Conservation (phyloP, 2,329 filamentous ascomycete genomes). For the Drechslerella dactyloides region DNA sequence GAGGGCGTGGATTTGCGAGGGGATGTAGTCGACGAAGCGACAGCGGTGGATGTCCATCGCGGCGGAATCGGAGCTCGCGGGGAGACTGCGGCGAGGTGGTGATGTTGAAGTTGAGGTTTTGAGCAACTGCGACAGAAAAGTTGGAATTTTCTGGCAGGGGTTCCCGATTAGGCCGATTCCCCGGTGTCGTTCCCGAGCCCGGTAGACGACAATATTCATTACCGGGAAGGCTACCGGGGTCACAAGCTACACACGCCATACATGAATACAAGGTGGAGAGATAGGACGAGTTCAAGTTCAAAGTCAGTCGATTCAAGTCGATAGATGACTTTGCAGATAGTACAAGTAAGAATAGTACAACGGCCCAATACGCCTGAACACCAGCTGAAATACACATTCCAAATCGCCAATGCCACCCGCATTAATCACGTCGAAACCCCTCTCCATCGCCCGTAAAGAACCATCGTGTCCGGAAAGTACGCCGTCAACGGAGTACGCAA, state of each 20-base stretch:
- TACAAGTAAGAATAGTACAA: too few relatives aligned
- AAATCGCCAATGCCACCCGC: background rate
- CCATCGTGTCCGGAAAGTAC: background rate
- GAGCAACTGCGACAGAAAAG: conserved; percentile 5
- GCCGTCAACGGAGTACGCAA: conserved; percentile 22
- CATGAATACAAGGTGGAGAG: too few relatives aligned
- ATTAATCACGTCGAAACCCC: conserved; percentile 3
- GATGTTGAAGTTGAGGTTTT: conserved; percentile 11
- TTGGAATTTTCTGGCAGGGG: conserved; percentile 36
- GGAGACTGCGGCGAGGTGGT: conserved; percentile 20
- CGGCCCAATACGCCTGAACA: too few relatives aligned
- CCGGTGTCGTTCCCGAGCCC: background rate
- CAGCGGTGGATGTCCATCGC: conserved; percentile 97
- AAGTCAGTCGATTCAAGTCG: too few relatives aligned
- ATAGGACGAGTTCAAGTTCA: too few relatives aligned
- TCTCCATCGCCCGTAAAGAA: too few relatives aligned
- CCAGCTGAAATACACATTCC: too few relatives aligned
- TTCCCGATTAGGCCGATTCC: conserved; percentile 12
- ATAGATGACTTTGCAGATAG: too few relatives aligned
- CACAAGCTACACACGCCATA: too few relatives aligned
- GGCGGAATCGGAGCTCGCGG: conserved; percentile 21
- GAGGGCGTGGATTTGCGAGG: conserved; percentile 89
- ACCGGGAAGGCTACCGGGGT: background rate
- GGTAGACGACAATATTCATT: background rate
- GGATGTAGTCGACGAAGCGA: conserved; percentile 90